Evolutionary conservation across 768 basidiomycete species (phyloP).

Genomic region (Trametopsis cervina): DNA sequence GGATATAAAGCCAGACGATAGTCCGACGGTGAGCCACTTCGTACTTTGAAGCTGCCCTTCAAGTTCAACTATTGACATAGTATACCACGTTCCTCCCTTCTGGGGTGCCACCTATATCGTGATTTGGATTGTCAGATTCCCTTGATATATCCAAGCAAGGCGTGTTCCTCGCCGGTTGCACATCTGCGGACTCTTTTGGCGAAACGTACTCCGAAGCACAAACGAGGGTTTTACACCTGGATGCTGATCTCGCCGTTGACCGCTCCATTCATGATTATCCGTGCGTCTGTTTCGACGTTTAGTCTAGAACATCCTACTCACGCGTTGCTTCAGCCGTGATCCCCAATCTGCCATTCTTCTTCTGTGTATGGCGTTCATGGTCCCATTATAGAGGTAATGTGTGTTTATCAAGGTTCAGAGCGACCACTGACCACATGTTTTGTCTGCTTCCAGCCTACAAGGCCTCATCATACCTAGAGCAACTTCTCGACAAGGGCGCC

Average conservation of each 20-base stretch:
- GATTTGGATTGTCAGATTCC: constrained; percentile 39
- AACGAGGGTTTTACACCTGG: constrained; percentile 61
- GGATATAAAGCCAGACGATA: constrained; percentile 10
- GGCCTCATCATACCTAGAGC: constrained; percentile 60
- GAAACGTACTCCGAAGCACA: constrained; percentile 55
- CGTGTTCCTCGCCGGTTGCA: constrained; percentile 26
- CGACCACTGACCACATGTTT: neutral
- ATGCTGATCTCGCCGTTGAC: constrained; percentile 62
- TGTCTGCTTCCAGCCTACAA: constrained; percentile 45
- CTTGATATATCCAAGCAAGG: constrained; percentile 43
- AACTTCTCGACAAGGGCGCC: constrained; percentile 45
- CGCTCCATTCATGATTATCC: constrained; percentile 69
- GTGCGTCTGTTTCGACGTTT: constrained; percentile 34
- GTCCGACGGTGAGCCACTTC: constrained; percentile 15
- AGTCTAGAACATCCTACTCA: neutral
- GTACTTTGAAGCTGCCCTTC: neutral
- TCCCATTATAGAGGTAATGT: constrained; percentile 70
- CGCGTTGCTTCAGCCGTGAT: constrained; percentile 47
- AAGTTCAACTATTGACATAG: constrained; percentile 19
- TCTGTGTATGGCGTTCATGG: constrained; percentile 81
- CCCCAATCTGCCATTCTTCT: constrained; percentile 83
- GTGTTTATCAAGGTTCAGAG: no score
- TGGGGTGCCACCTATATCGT: neutral
- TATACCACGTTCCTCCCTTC: no score
- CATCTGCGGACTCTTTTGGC: constrained; percentile 48